A percentile compares a stretch with the other conserved stretches of the same genome.
phyloP scores from a whole-genome alignment of 2,329 filamentous ascomycete species.

The Magnaporthiopsis incrustans region DNA sequence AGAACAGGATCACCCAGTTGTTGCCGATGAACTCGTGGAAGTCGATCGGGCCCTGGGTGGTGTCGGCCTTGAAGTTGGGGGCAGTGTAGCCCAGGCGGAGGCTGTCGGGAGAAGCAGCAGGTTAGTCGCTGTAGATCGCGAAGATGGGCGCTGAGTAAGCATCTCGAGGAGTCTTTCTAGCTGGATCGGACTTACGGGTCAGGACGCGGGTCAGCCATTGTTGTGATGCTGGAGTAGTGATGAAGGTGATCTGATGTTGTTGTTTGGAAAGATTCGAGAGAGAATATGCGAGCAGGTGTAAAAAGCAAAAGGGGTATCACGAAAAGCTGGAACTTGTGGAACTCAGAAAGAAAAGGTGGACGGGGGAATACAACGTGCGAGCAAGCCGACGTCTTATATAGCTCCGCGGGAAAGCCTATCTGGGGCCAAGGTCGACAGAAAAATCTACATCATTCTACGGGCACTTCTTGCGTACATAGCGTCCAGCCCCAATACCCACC shows the following conservation, averaged over 20 bases:
- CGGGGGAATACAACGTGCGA: background rate
- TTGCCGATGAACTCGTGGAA: conserved; percentile 76
- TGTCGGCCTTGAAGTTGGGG: conserved; percentile 79
- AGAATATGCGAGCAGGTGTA: conserved; percentile 4
- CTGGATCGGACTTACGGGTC: conserved; percentile 22
- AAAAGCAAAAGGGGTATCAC: background rate
- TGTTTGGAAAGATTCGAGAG: background rate
- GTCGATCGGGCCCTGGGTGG: conserved; percentile 68
- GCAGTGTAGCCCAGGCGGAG: conserved; percentile 60
- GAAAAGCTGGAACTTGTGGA: conserved; percentile 1
- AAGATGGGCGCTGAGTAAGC: background rate
- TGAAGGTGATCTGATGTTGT: conserved; percentile 2
- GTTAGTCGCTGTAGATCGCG: background rate
- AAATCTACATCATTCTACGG: background rate
- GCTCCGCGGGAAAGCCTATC: background rate
- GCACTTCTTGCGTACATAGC: background rate
- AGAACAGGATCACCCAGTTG: conserved; percentile 78
- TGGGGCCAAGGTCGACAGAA: background rate
- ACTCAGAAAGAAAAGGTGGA: background rate
- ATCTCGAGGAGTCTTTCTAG: background rate
- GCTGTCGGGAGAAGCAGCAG: conserved; percentile 22
- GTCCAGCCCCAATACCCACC: background rate
- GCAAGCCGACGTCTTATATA: background rate
- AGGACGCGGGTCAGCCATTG: conserved; percentile 25
- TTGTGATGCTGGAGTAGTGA: conserved; percentile 11